A percentile compares a stretch with the other conserved stretches of the same genome.
Evolutionary conservation across 108 stramenopile species (phyloP).

Genomic region (Nitzschia sp.): DNA sequence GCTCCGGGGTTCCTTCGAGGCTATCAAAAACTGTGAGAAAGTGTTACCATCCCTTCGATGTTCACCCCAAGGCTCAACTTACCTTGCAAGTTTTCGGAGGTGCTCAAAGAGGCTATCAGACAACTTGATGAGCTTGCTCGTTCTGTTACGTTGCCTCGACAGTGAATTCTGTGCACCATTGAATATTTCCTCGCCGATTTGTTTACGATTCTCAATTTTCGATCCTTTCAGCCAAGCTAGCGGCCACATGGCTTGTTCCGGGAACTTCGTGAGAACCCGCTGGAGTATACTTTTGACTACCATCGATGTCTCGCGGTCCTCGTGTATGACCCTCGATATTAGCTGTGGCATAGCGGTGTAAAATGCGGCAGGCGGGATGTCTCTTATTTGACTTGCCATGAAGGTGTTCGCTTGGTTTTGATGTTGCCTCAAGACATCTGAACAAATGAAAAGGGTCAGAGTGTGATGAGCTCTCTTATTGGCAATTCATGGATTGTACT

Average conservation of each 20-base stretch:
- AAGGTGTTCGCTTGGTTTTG: slow-evolving; percentile 66
- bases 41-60: not conserved
- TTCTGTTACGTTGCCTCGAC: slow-evolving; percentile 40
- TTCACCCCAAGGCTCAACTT: slow-evolving; percentile 12
- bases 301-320: slow-evolving; percentile 52
- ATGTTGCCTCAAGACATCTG: slow-evolving; percentile 19
- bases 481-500: not conserved
- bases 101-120: slow-evolving; percentile 63
- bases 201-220: slow-evolving; percentile 45
- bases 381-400: slow-evolving; percentile 46
- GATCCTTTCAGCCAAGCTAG: slow-evolving; percentile 82
- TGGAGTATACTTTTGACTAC: slow-evolving; percentile 64
- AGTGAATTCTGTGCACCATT: slow-evolving; percentile 55
- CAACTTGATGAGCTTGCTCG: slow-evolving; percentile 43
- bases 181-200: slow-evolving; percentile 79
- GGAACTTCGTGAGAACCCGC: slow-evolving; percentile 72
- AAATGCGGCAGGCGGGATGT: slow-evolving; percentile 67
- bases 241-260: slow-evolving; percentile 86
- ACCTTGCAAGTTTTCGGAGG: slow-evolving; percentile 65
- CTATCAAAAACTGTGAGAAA: slow-evolving; percentile 1
- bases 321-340: slow-evolving; percentile 68
- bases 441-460: not conserved
- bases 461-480: not conserved
- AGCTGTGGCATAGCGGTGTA: slow-evolving; percentile 89
- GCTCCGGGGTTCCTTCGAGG: slow-evolving; percentile 3